Conservation (phyloP, 495 filamentous ascomycete species). For the Neurospora tetrasperma region DNA sequence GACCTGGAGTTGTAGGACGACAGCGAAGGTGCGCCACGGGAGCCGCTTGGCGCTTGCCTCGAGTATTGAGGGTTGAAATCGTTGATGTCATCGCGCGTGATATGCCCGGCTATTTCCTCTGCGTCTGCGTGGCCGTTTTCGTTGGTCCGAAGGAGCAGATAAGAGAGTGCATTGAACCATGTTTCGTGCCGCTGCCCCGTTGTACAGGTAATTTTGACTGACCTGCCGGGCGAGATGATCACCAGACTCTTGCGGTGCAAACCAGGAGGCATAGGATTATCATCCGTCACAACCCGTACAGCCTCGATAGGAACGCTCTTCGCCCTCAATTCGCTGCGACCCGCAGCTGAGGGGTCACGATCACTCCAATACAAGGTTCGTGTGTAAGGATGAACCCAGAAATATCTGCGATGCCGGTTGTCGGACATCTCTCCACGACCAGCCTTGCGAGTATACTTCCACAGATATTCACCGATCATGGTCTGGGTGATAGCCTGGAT, state of each 20-base stretch:
- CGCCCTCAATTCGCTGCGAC: conserved; percentile 67
- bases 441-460: conserved; percentile 95
- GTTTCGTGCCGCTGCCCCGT: conserved; percentile 93
- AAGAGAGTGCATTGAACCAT: conserved; percentile 96
- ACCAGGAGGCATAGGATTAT: conserved; percentile 91
- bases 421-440: conserved; percentile 77
- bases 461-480: conserved; percentile 98
- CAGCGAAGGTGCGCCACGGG: conserved; percentile 52
- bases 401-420: conserved; percentile 86
- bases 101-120: conserved; percentile 46
- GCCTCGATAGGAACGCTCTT: conserved; percentile 94
- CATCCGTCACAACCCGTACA: conserved; percentile 86
- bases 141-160: conserved; percentile 69
- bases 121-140: conserved; percentile 47
- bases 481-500: conserved; percentile 99
- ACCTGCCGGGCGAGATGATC: conserved; percentile 78
- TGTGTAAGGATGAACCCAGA: conserved; percentile 99
- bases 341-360: conserved; percentile 69
- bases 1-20: conserved; percentile 75
- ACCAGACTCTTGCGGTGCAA: conserved; percentile 88
- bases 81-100: conserved; percentile 65
- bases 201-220: conserved; percentile 84
- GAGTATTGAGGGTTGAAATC: conserved; percentile 75
- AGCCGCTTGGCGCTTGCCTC: conserved; percentile 34
- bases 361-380: conserved; percentile 96